Percentiles rank a stretch among this genome's conserved stretches.
Evolutionary conservation across 805 yeast species (phyloP).

Genomic region (Suhomyces sp.): DNA sequence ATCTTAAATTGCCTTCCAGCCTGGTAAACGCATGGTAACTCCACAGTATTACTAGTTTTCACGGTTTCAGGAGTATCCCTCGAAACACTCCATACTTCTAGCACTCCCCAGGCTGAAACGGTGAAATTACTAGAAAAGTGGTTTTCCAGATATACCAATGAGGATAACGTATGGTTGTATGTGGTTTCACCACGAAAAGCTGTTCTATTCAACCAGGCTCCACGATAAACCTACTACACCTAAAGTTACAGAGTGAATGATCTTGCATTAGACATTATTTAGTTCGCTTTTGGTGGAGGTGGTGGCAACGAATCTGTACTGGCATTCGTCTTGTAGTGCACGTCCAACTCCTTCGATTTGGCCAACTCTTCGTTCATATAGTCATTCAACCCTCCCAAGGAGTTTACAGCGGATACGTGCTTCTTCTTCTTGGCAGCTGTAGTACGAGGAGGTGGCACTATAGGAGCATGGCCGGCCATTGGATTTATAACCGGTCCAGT

Average conservation of each 20-base stretch:
- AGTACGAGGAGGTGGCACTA: conserved; percentile 16
- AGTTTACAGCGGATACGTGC: conserved; percentile 18
- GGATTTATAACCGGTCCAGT: conserved; percentile 4
- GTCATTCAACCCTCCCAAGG: conserved; percentile 29
- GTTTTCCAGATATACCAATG: too few species aligned
- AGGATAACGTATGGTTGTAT: not conserved
- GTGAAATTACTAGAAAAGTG: not conserved
- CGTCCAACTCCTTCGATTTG: conserved; percentile 37
- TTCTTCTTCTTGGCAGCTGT: conserved; percentile 27
- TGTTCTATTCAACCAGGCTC: not conserved
- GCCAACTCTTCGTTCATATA: conserved; percentile 44
- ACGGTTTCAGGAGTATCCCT: too few species aligned
- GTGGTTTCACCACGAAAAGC: not conserved
- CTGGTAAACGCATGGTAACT: too few species aligned
- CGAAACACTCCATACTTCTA: not conserved
- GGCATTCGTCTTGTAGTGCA: conserved; percentile 7
- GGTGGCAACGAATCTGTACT: conserved; percentile 24
- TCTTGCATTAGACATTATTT: not conserved
- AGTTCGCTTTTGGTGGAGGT: conserved; percentile 17
- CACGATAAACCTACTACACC: not conserved
- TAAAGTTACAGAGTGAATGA: not conserved
- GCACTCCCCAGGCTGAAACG: not conserved
- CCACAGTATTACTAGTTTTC: too few species aligned
- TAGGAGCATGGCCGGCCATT: conserved; percentile 7
- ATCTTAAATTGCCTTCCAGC: too few species aligned